Percentiles rank a stretch among this genome's conserved stretches.
phyloP scores from a whole-genome alignment of 164 flowering plant genomes.

The Kingdonia uniflora region DNA sequence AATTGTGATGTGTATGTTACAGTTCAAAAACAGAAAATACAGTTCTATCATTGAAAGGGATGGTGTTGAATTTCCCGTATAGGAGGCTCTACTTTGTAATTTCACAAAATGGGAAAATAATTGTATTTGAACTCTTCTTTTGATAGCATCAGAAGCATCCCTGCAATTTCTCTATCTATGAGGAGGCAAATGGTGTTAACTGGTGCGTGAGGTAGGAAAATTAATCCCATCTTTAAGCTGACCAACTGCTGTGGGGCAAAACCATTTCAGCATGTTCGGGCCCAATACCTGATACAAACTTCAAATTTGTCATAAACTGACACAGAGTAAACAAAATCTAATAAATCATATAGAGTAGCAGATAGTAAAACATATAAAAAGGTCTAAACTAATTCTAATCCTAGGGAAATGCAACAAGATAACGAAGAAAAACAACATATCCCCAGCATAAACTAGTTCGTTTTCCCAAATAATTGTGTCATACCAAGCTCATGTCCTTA shows the following conservation, averaged over 20 bases:
- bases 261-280: constrained; percentile 63
- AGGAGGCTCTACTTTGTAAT: too few relatives aligned
- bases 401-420: too few relatives aligned
- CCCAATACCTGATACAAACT: constrained; percentile 55
- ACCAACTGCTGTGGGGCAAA: constrained; percentile 47
- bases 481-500: too few relatives aligned
- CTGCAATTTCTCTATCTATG: not conserved
- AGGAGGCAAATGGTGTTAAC: not conserved
- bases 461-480: too few relatives aligned
- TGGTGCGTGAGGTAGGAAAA: constrained; percentile 24
- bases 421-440: too few relatives aligned
- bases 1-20: not conserved
- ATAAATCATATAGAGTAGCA: not conserved
- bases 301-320: too few relatives aligned
- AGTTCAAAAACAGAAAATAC: not conserved
- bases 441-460: too few relatives aligned
- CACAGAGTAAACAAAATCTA: too few relatives aligned
- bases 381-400: too few relatives aligned
- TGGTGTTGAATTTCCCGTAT: not conserved
- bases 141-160: not conserved
- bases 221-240: constrained; percentile 57
- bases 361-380: too few relatives aligned
- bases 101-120: too few relatives aligned
- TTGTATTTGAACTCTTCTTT: too few relatives aligned
- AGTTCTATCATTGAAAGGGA: not conserved